These are phyloP conservation scores for Tephrocybe sp. DNA, from an alignment of 768 basidiomycete species.

Conservation along the genomic window DNA sequence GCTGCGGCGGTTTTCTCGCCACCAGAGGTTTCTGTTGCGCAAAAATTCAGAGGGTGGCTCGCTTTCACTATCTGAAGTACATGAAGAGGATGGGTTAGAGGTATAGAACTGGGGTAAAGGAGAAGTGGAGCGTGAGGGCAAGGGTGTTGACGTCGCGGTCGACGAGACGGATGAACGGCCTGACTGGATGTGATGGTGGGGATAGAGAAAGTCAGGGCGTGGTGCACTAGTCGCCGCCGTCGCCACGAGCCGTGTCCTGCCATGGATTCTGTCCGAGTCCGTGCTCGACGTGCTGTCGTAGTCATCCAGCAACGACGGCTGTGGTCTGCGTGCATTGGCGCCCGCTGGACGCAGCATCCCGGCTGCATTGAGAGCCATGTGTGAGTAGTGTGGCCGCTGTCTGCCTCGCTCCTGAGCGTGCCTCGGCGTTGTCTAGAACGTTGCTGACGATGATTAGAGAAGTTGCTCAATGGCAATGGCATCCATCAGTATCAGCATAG, in stretches of 20 bases:
- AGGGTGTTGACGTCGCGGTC: conserved; percentile 48
- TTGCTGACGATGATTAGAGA: conserved; percentile 13
- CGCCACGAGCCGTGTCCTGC: conserved; percentile 14
- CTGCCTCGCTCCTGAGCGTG: conserved; percentile 10
- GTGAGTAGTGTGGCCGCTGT: conserved; percentile 3
- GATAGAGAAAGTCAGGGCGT: conserved; percentile 31
- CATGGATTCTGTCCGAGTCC: conserved; percentile 38
- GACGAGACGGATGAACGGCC: conserved; percentile 40
- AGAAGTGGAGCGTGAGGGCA: conserved; percentile 62
- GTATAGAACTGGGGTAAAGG: conserved; percentile 58
- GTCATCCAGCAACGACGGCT: conserved; percentile 28
- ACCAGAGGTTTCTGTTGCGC: conserved; percentile 35
- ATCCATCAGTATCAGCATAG: conserved; percentile 10
- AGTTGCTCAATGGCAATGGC: conserved; percentile 6
- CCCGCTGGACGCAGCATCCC: conserved; percentile 22
- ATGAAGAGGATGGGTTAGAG: conserved; percentile 49
- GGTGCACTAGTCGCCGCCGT: conserved; percentile 20
- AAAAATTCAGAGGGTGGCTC: conserved; percentile 54
- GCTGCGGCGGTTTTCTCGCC: conserved; percentile 45
- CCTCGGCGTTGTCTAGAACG: conserved; percentile 14
- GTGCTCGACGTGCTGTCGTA: conserved; percentile 47
- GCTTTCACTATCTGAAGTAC: conserved; percentile 61
- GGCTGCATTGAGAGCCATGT: conserved; percentile 23
- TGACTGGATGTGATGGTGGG: conserved; percentile 33
- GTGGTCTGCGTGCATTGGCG: conserved; percentile 19